Evolutionary conservation across 345 rosid genomes (phyloP).

Genomic region (Eucalyptus tenuipes): DNA sequence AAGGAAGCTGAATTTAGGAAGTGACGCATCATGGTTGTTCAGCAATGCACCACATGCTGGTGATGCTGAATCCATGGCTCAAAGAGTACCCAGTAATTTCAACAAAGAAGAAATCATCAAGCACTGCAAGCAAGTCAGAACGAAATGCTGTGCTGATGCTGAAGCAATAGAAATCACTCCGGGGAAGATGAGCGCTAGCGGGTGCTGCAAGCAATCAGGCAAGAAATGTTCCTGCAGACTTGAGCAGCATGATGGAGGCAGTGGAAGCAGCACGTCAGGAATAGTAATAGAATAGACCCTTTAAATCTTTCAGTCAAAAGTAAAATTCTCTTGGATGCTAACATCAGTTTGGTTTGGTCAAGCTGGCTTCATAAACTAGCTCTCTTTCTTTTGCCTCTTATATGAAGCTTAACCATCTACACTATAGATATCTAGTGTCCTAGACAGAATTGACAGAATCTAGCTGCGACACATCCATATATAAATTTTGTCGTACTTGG

Average conservation of each 20-base stretch:
- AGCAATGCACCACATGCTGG: not conserved
- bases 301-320: not conserved
- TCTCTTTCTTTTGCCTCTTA: not conserved
- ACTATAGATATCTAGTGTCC: not conserved
- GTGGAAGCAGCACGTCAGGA: not conserved
- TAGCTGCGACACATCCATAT: not conserved
- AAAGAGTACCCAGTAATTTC: not conserved
- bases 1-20: not conserved
- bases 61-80: not conserved
- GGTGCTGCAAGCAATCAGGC: not conserved
- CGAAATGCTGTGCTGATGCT: not conserved
- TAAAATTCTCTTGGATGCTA: not conserved
- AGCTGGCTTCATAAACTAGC: not conserved
- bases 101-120: not conserved
- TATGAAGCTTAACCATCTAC: not conserved
- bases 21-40: not conserved
- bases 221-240: not conserved
- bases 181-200: not conserved
- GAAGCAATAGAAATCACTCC: not conserved
- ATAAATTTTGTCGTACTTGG: not conserved
- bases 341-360: not conserved
- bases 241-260: not conserved
- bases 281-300: not conserved
- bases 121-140: not conserved
- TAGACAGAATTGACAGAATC: not conserved